These are phyloP conservation scores for Trichoderma arundinaceum DNA, from an alignment of 2,329 filamentous ascomycete species.

Conservation along the genomic window DNA sequence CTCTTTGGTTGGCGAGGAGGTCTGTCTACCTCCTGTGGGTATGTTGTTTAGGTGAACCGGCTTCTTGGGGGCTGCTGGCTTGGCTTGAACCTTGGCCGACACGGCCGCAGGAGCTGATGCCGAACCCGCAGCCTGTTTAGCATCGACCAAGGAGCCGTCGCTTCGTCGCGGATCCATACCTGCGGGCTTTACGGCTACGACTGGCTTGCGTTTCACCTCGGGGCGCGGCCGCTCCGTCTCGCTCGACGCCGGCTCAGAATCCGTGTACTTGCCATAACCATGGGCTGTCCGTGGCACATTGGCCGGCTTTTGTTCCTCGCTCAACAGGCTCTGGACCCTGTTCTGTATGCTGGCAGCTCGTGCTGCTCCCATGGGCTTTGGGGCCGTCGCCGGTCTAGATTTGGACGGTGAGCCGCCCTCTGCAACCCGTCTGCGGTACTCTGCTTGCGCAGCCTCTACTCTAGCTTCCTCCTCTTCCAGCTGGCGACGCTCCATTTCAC, in stretches of 20 bases:
- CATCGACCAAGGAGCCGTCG: slow-evolving; percentile 28
- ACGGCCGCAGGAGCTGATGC: slow-evolving; percentile 38
- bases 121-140: slow-evolving; percentile 32
- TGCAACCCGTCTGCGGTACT: slow-evolving; percentile 79
- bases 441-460: slow-evolving; percentile 85
- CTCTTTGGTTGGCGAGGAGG: slow-evolving; percentile 54
- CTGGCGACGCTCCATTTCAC: slow-evolving; percentile 83
- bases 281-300: slow-evolving; percentile 74
- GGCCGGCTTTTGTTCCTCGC: slow-evolving; percentile 70
- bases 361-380: slow-evolving; percentile 62
- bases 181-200: slow-evolving; percentile 44
- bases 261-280: slow-evolving; percentile 88
- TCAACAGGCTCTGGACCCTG: slow-evolving; percentile 83
- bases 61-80: slow-evolving; percentile 65
- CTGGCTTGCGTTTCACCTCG: slow-evolving; percentile 58
- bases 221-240: slow-evolving; percentile 50
- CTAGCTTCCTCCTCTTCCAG: slow-evolving; percentile 87
- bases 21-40: slow-evolving; percentile 50
- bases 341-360: slow-evolving; percentile 87
- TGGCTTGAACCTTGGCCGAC: slow-evolving; percentile 41
- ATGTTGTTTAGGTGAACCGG: slow-evolving; percentile 65
- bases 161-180: slow-evolving; percentile 39
- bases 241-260: slow-evolving; percentile 49
- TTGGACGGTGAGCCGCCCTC: slow-evolving; percentile 48
- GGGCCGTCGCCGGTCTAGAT: slow-evolving; percentile 47